Conservation (phyloP, 2,329 filamentous ascomycete species). For the Rutstroemia sp. region DNA sequence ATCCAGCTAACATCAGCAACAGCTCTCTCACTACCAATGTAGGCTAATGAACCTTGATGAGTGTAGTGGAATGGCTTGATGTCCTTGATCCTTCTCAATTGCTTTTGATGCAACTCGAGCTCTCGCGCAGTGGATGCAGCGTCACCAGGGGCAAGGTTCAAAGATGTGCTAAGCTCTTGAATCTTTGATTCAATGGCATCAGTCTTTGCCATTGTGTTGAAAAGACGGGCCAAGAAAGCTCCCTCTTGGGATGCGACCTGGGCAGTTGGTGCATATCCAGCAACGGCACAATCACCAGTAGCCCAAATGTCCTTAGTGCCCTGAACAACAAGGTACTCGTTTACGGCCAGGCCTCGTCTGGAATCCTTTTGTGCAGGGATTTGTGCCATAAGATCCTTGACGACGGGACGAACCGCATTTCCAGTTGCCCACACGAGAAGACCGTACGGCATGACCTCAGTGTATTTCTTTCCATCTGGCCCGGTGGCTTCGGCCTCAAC, state of each 20-base stretch:
- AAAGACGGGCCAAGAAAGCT: constrained; percentile 85
- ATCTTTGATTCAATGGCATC: constrained; percentile 74
- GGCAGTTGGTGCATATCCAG: constrained; percentile 94
- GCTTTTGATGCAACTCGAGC: constrained; percentile 81
- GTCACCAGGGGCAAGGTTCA: constrained; percentile 55
- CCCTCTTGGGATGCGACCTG: constrained; percentile 96
- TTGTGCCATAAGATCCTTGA: constrained; percentile 85
- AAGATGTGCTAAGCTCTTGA: constrained; percentile 53
- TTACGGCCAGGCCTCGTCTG: constrained; percentile 87
- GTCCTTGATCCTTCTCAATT: constrained; percentile 83
- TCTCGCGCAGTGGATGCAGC: constrained; percentile 62
- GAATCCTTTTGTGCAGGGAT: constrained; percentile 95
- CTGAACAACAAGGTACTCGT: constrained; percentile 98
- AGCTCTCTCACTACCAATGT: constrained; percentile 96
- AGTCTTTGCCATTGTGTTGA: constrained; percentile 99
- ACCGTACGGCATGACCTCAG: constrained; percentile 82
- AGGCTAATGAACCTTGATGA: constrained; percentile 92
- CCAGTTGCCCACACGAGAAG: constrained; percentile 97
- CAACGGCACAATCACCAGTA: constrained; percentile 92
- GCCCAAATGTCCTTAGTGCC: constrained; percentile 97
- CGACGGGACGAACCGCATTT: constrained; percentile 82
- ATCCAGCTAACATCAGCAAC: constrained; percentile 97
- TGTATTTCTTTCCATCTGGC: constrained; percentile 76
- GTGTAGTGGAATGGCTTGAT: constrained; percentile 98
- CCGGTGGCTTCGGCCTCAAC: constrained; percentile 83